These are phyloP conservation scores for Hyaloscypha finlandica DNA, from an alignment of 495 filamentous ascomycete species.

Conservation along the genomic window DNA sequence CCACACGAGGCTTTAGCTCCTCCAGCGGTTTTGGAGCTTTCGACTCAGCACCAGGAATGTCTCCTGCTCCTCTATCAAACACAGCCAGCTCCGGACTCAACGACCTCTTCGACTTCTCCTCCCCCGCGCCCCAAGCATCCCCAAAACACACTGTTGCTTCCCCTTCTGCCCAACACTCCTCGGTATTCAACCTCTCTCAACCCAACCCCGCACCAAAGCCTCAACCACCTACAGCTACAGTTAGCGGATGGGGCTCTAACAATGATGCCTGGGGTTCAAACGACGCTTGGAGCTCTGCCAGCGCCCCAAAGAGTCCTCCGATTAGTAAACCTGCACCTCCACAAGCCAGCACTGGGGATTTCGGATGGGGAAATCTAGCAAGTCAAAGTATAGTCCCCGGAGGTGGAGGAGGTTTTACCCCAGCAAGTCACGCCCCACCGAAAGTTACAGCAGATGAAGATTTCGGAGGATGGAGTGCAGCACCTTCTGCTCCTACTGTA, in stretches of 20 bases:
- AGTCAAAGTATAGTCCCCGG: slow-evolving; percentile 55
- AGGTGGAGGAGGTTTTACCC: slow-evolving; percentile 50
- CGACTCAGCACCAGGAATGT: slow-evolving; percentile 31
- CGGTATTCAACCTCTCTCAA: slow-evolving; percentile 81
- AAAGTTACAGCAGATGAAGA: slow-evolving; percentile 84
- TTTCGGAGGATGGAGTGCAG: slow-evolving; percentile 85
- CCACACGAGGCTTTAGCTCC: slow-evolving; percentile 43
- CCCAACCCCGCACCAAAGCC: slow-evolving; percentile 46
- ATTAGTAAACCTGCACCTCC: slow-evolving; percentile 39
- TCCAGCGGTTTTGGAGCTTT: slow-evolving; percentile 38
- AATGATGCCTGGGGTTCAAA: slow-evolving; percentile 57
- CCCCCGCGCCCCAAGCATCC: slow-evolving; percentile 50
- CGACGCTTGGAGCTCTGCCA: slow-evolving; percentile 52
- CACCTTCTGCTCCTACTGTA: slow-evolving; percentile 39
- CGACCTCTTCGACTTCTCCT: slow-evolving; percentile 83
- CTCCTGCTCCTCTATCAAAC: slow-evolving; percentile 20
- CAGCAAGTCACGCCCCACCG: slow-evolving; percentile 49
- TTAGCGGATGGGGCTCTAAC: slow-evolving; percentile 38
- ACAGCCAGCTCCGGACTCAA: slow-evolving; percentile 53
- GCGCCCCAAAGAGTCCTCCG: slow-evolving; percentile 33
- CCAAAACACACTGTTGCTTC: slow-evolving; percentile 47
- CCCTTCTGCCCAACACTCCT: slow-evolving; percentile 44
- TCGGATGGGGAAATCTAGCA: slow-evolving; percentile 61
- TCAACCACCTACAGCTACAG: slow-evolving; percentile 32
- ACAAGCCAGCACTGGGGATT: slow-evolving; percentile 45